A percentile compares a stretch with the other conserved stretches of the same genome.
Conservation (phyloP, 2,329 filamentous ascomycete species). For the Verticillium longisporum region DNA sequence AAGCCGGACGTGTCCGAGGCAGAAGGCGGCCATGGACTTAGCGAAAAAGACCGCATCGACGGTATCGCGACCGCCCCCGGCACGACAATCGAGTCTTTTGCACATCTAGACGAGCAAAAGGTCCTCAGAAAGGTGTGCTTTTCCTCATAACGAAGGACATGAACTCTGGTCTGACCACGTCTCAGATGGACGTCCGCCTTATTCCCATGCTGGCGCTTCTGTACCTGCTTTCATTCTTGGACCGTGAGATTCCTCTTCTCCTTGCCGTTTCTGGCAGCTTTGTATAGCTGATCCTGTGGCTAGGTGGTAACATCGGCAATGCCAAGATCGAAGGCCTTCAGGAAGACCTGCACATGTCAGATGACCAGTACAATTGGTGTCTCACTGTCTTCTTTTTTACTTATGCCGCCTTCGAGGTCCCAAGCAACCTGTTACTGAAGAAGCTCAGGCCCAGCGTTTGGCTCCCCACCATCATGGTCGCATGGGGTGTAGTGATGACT, state of each 20-base stretch:
- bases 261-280: background rate
- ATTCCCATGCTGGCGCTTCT: constrained; percentile 59
- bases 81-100: constrained; percentile 11
- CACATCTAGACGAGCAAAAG: constrained; percentile 47
- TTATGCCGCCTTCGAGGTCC: constrained; percentile 67
- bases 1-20: constrained; percentile 6
- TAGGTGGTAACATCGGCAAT: constrained; percentile 56
- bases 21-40: constrained; percentile 1
- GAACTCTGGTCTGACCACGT: constrained; percentile 3
- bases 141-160: background rate
- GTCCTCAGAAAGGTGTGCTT: constrained; percentile 45
- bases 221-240: constrained; percentile 64
- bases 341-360: constrained; percentile 48
- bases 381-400: constrained; percentile 73
- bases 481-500: constrained; percentile 43
- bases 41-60: constrained; percentile 2
- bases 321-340: constrained; percentile 57
- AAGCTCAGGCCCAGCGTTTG: constrained; percentile 66
- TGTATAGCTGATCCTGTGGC: rapidly evolving
- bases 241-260: constrained; percentile 30
- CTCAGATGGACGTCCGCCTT: constrained; percentile 42
- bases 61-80: constrained; percentile 1
- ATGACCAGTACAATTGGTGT: constrained; percentile 64
- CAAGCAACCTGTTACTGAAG: constrained; percentile 76
- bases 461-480: constrained; percentile 68